Evolutionary conservation across 1,139 yeast genomes (phyloP).

Genomic region (Geotrichum reessii): DNA sequence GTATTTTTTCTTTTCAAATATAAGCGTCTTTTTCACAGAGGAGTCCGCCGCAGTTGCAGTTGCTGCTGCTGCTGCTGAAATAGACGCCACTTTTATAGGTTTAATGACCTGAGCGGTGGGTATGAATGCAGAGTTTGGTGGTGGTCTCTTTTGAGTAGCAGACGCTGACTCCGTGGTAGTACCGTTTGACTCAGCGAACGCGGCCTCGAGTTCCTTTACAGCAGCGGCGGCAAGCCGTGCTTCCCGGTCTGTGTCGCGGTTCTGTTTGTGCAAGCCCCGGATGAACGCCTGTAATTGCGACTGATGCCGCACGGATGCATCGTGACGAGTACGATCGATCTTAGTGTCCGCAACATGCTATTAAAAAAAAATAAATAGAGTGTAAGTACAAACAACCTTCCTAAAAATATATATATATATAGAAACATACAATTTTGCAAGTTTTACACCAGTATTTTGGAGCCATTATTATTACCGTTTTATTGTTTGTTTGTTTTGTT

Average conservation of each 20-base stretch:
- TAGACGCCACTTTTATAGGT: too few species aligned
- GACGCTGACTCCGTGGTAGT: background rate
- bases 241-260: conserved; percentile 27
- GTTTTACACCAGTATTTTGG: conserved; percentile 33
- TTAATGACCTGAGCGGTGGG: background rate
- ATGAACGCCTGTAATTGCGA: conserved; percentile 31
- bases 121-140: background rate
- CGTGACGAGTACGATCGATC: conserved; percentile 39
- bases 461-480: conserved; percentile 30
- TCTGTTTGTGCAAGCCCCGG: conserved; percentile 34
- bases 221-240: conserved; percentile 26
- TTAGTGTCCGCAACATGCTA: conserved; percentile 44
- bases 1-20: conserved; percentile 11
- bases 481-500: too few species aligned
- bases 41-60: background rate
- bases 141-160: background rate
- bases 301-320: conserved; percentile 38
- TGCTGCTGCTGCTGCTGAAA: background rate
- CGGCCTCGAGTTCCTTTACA: conserved; percentile 23
- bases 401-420: background rate
- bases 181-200: conserved; percentile 19
- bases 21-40: background rate
- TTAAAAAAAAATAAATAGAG: conserved; percentile 10
- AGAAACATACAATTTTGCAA: conserved; percentile 35
- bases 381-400: background rate